Evolutionary conservation across 305 asterid genomes (phyloP).

Genomic region (Galium porrigens): DNA sequence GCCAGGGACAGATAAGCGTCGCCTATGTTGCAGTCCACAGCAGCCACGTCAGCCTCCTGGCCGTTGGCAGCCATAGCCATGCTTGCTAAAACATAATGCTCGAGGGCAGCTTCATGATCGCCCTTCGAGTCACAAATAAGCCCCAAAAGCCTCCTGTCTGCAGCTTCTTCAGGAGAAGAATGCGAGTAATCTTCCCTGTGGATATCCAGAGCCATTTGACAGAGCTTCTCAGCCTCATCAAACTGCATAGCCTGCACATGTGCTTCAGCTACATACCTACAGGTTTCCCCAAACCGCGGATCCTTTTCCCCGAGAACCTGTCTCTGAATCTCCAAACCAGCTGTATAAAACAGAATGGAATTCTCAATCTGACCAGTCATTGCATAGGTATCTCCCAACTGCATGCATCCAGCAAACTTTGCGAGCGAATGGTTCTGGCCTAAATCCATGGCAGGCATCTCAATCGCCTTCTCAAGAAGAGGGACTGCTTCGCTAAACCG

Average conservation of each 20-base stretch:
- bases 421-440: slow-evolving; percentile 82
- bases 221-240: slow-evolving; percentile 72
- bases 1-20: slow-evolving; percentile 63
- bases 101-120: slow-evolving; percentile 69
- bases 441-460: slow-evolving; percentile 53
- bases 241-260: slow-evolving; percentile 83
- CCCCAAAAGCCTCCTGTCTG: slow-evolving; percentile 76
- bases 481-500: slow-evolving; percentile 55
- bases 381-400: slow-evolving; percentile 82
- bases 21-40: slow-evolving; percentile 73
- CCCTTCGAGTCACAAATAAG: slow-evolving; percentile 74
- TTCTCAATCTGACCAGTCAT: slow-evolving; percentile 75
- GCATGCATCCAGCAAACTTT: slow-evolving; percentile 92
- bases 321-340: slow-evolving; percentile 75
- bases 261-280: slow-evolving; percentile 87
- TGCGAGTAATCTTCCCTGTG: slow-evolving; percentile 36
- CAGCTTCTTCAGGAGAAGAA: slow-evolving; percentile 64
- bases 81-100: slow-evolving; percentile 84
- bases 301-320: slow-evolving; percentile 72
- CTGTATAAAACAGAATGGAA: slow-evolving; percentile 52
- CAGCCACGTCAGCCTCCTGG: slow-evolving; percentile 56
- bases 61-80: slow-evolving; percentile 68
- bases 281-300: slow-evolving; percentile 64
- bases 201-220: slow-evolving; percentile 56
- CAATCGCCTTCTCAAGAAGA: slow-evolving; percentile 60